Evolutionary conservation across 768 basidiomycete species (phyloP).

Genomic region (Auricularia cornea): DNA sequence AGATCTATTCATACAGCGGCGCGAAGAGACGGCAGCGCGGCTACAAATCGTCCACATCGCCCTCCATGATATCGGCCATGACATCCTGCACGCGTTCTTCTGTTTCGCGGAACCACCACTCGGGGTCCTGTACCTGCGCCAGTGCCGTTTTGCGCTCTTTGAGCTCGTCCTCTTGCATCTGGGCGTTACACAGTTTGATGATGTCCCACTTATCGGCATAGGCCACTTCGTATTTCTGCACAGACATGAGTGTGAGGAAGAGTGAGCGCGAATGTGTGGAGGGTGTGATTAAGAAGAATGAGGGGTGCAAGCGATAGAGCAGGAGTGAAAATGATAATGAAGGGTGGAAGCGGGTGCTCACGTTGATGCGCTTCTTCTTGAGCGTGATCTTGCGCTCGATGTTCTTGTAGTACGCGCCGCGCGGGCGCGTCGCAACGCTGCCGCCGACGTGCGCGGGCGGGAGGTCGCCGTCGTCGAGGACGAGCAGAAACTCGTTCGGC

Average conservation of each 20-base stretch:
- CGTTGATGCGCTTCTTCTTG: conserved; percentile 77
- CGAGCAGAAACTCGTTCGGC: conserved; percentile 73
- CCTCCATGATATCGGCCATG: conserved; percentile 2
- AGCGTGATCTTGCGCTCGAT: conserved; percentile 83
- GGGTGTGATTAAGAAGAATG: too few relatives aligned
- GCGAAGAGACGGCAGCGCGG: too few relatives aligned
- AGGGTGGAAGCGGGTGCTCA: conserved; percentile 32
- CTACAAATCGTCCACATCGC: conserved; percentile 3
- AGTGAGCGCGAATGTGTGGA: conserved; percentile 7
- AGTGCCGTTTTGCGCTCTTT: conserved; percentile 71
- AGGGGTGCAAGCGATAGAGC: too few relatives aligned
- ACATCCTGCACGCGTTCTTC: background rate
- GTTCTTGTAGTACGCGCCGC: conserved; percentile 80
- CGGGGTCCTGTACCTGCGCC: conserved; percentile 67
- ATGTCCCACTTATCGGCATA: conserved; percentile 79
- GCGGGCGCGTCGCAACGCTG: conserved; percentile 19
- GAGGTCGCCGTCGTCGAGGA: conserved; percentile 53
- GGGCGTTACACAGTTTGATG: conserved; percentile 61
- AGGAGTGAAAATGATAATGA: too few relatives aligned
- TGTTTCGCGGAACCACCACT: conserved; percentile 23
- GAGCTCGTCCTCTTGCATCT: conserved; percentile 65
- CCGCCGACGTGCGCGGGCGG: conserved; percentile 21
- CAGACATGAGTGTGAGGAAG: background rate
- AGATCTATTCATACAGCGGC: too few relatives aligned
- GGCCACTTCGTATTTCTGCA: conserved; percentile 51